Evolutionary conservation across 371 early-diverging fungal species (phyloP).

Genomic region (Thermomucor indicae-seudaticae): DNA sequence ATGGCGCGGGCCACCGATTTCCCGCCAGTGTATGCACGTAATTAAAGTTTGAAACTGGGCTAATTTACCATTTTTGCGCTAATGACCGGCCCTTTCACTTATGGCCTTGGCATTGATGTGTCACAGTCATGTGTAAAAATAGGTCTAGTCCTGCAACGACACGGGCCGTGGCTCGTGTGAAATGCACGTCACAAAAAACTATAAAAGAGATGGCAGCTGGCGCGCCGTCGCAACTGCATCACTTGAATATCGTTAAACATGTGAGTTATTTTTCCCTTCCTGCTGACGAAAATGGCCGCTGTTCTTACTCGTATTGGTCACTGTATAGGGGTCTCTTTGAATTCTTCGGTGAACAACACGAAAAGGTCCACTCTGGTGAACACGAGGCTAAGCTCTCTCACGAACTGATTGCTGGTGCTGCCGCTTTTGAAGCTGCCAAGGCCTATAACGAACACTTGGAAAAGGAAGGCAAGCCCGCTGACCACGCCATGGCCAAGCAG

Average conservation of each 20-base stretch:
- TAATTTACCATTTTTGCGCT: too few species aligned
- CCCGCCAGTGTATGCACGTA: too few species aligned
- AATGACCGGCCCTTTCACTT: too few species aligned
- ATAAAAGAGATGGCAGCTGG: not conserved
- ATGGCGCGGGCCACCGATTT: too few species aligned
- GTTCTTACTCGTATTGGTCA: not conserved
- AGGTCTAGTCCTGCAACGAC: too few species aligned
- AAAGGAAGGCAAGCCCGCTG: constrained; percentile 36
- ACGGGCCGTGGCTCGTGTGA: too few species aligned
- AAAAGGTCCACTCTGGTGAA: constrained; percentile 12
- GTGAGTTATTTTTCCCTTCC: not conserved
- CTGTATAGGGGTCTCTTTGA: constrained; percentile 43
- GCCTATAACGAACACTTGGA: constrained; percentile 47
- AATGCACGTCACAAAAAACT: not conserved
- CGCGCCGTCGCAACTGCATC: not conserved
- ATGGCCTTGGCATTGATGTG: too few species aligned
- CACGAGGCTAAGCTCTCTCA: constrained; percentile 46
- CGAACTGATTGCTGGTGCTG: constrained; percentile 53
- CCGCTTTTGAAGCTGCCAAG: constrained; percentile 42
- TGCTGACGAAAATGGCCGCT: not conserved
- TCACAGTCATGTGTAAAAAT: too few species aligned
- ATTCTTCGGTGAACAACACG: constrained; percentile 22
- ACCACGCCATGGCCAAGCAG: constrained; percentile 46
- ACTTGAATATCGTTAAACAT: not conserved
- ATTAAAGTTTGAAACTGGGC: too few species aligned